Percentiles rank a stretch among this genome's conserved stretches.
Evolutionary conservation across 495 filamentous ascomycete species (phyloP).

Genomic region (Xylaria scruposa): DNA sequence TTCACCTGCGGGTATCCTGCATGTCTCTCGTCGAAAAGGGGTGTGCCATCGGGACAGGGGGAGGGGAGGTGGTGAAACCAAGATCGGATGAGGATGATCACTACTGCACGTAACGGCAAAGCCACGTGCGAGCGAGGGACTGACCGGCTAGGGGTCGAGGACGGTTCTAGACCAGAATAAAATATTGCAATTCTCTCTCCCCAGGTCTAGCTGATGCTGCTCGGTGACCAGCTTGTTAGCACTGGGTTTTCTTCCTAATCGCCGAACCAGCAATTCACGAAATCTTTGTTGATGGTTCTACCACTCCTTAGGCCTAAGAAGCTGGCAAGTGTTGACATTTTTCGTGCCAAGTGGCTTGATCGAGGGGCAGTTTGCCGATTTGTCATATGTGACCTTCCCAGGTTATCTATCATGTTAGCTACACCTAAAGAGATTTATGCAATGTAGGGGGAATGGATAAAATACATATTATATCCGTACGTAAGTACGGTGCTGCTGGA

Average conservation of each 20-base stretch:
- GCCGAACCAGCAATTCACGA: background rate
- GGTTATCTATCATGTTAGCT: background rate
- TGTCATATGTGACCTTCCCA: background rate
- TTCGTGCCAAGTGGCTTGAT: background rate
- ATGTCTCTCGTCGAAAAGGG: background rate
- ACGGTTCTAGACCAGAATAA: background rate
- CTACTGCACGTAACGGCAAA: slow-evolving; percentile 2
- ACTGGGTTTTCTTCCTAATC: background rate
- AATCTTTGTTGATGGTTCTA: background rate
- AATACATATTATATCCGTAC: background rate
- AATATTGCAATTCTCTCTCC: slow-evolving; percentile 7
- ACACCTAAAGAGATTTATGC: no score
- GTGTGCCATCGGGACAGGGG: slow-evolving; percentile 9
- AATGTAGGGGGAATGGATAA: background rate
- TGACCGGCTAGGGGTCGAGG: background rate
- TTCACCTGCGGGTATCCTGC: slow-evolving; percentile 6
- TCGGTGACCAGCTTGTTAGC: background rate
- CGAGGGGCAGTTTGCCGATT: background rate
- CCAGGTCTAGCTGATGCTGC: background rate
- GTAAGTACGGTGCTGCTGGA: background rate
- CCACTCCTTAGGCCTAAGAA: no score
- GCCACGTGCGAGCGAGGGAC: slow-evolving; percentile 1
- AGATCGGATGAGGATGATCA: slow-evolving; percentile 18
- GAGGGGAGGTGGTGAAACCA: slow-evolving; percentile 1
- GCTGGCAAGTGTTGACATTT: background rate